Conservation (phyloP, 768 basidiomycete species). For the Infundibulicybe gibba region DNA sequence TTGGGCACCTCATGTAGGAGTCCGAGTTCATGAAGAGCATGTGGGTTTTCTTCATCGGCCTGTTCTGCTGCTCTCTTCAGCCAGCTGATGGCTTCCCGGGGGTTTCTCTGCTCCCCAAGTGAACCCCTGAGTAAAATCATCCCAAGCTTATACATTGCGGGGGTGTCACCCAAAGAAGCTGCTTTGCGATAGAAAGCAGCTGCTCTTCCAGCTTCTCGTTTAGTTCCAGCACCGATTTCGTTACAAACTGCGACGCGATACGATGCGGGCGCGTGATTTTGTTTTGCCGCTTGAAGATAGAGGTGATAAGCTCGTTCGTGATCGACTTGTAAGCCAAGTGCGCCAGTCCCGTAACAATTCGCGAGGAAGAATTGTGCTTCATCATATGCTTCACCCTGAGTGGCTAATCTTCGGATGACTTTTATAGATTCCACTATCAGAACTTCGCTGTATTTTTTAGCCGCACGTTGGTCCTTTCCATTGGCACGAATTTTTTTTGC, state of each 20-base stretch:
- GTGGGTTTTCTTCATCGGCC: conserved; percentile 97
- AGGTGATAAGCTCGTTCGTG: conserved; percentile 97
- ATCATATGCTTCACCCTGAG: conserved; percentile 86
- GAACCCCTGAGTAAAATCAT: conserved; percentile 89
- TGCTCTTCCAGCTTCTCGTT: conserved; percentile 82
- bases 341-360: conserved; percentile 94
- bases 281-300: conserved; percentile 95
- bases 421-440: conserved; percentile 89
- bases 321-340: conserved; percentile 93
- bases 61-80: conserved; percentile 92
- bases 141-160: conserved; percentile 99
- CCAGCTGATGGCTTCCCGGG: conserved; percentile 93
- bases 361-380: conserved; percentile 99
- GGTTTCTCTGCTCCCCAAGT: conserved; percentile 80
- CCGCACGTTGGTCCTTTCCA: conserved; percentile 74
- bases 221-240: conserved; percentile 95
- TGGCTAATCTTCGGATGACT: conserved; percentile 88
- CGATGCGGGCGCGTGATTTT: conserved; percentile 91
- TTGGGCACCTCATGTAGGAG: conserved; percentile 74
- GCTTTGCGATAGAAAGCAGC: conserved; percentile 97
- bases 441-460: conserved; percentile 87
- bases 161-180: conserved; percentile 92
- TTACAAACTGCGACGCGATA: conserved; percentile 99
- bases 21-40: conserved; percentile 95
- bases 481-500: conserved; percentile 84